Base-by-base conservation (phyloP, 2,329 filamentous ascomycete genomes). In the Rhexocercosporidium sp. region DNA sequence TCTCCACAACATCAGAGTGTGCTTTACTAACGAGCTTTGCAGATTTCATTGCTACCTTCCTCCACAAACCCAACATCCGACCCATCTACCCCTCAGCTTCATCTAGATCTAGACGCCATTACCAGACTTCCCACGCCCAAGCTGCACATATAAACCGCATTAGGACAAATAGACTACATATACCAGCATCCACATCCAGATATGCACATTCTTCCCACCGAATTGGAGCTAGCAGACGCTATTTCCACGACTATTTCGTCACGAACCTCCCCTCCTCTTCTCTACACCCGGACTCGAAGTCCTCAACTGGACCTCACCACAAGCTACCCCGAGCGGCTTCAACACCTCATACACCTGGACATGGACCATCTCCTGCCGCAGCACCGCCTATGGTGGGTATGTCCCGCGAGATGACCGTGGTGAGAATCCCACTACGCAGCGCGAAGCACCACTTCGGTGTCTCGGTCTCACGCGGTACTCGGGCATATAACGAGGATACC, bases 371-470 rank as follows among this genome's bases (percentile, higher is more conserved):
- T 47, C 87, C 89, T 14, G 83, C 86, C 18, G 82, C 85, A 1
- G 82, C 86, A n/a, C 84, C 88, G 59, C 84, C 88, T 12, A 83
- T 87, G 59, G 82, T 89, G 59, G 86, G 88, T 69, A 79, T 84
- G 16, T 85, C 81, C 63, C 87, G 93, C 73, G 94, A 97, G 74
- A 88, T 96, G 72, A 97, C 96, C 0, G 93, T 98, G 6, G 96
- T 98, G 57, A 92, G 96, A 41, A 99, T 99, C 76, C 96, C 96
- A 5, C 83, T 99, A 69, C 92, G 91, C 74, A 94, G 92, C 73
- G 96, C 96, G 34, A 98, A 98, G 77, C 96, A 99, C 77, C 96
- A 99, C 81, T 97, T 96, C 75, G 96, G 96, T 29, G 92, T 89
- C 27, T 88, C 88, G 14, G 86, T 91, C 49, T 91, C 91, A 37